Evolutionary conservation across 148 eudicot genomes (phyloP).

Genomic region (Polygonum aviculare): DNA sequence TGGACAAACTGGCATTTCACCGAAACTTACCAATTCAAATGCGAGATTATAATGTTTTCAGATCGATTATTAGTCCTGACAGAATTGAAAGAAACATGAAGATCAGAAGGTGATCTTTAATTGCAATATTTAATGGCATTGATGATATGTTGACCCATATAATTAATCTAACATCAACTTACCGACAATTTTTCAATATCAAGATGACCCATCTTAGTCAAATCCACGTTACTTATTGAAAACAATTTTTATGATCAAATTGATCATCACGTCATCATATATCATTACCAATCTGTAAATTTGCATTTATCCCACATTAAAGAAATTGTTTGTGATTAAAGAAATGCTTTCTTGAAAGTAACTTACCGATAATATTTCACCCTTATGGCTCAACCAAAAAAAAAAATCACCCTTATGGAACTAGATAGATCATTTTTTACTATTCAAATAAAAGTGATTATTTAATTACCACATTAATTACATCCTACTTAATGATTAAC

Average conservation of each 20-base stretch:
- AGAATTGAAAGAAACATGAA: neutral
- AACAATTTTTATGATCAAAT: neutral
- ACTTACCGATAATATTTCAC: no score
- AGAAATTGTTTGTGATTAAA: no score
- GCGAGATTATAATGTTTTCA: neutral
- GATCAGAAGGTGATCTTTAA: neutral
- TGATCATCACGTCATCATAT: neutral
- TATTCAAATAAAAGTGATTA: no score
- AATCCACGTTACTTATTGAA: neutral
- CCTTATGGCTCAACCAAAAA: no score
- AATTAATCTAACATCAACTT: neutral
- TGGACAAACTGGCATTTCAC: no score
- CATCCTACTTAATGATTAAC: neutral
- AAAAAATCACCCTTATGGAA: no score
- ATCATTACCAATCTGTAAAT: neutral
- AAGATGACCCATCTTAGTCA: neutral
- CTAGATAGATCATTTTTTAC: no score
- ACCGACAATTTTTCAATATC: constrained; percentile 5
- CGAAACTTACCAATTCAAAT: neutral
- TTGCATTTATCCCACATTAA: neutral
- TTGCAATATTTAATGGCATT: neutral
- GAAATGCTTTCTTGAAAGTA: no score
- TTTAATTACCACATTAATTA: neutral
- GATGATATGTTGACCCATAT: neutral
- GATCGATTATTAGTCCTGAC: neutral